Percentiles rank a stretch among this genome's conserved stretches.
Conservation (phyloP, 1,284 basidiomycete genomes). For the Porodaedalea pini region DNA sequence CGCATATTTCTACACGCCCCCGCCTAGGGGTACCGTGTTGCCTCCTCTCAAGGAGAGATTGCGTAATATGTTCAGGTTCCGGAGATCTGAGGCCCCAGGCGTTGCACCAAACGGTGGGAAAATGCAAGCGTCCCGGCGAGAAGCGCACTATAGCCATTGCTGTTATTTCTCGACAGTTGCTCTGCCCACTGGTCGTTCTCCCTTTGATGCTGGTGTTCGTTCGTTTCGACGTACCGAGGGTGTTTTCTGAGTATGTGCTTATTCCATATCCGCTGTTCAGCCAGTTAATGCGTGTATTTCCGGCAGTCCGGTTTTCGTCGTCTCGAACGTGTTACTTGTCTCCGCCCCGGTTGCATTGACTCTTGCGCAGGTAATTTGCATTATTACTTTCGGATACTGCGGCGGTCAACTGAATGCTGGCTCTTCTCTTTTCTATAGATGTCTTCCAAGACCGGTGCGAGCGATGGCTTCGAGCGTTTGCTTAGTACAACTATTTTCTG, state of each 20-base stretch:
- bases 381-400: neutral
- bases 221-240: slow-evolving; percentile 54
- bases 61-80: slow-evolving; percentile 37
- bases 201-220: slow-evolving; percentile 69
- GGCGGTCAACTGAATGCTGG: slow-evolving; percentile 10
- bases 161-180: slow-evolving; percentile 77
- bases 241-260: slow-evolving; percentile 69
- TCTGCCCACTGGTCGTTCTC: slow-evolving; percentile 76
- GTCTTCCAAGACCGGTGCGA: slow-evolving; percentile 75
- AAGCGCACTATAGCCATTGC: slow-evolving; percentile 81
- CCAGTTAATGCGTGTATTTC: slow-evolving; percentile 22
- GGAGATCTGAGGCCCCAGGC: neutral
- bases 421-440: slow-evolving; percentile 53
- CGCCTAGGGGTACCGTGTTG: slow-evolving; percentile 17
- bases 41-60: slow-evolving; percentile 36
- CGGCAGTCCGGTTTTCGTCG: slow-evolving; percentile 75
- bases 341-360: slow-evolving; percentile 81
- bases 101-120: neutral
- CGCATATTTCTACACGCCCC: slow-evolving; percentile 75
- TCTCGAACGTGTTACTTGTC: slow-evolving; percentile 72
- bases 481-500: slow-evolving; percentile 82
- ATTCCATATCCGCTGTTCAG: neutral
- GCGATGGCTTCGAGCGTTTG: slow-evolving; percentile 86
- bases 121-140: slow-evolving; percentile 52
- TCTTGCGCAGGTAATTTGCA: slow-evolving; percentile 59